Conservation (phyloP, 106 monocot genomes). For the Xerophyta viscosa region DNA sequence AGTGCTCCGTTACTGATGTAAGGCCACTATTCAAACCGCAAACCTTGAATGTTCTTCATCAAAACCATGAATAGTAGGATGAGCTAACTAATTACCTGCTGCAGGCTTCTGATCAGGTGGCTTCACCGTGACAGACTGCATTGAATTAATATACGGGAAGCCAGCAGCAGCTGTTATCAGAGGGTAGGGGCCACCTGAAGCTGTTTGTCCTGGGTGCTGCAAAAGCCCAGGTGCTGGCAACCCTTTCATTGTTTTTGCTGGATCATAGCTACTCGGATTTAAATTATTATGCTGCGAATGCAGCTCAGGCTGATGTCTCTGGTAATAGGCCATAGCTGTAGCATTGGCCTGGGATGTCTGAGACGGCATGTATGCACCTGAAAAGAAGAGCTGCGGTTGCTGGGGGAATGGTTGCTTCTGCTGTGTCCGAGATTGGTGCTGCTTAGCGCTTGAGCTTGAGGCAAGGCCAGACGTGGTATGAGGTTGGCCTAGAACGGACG, state of each 20-base stretch:
- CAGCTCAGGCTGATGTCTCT: slow-evolving; percentile 12
- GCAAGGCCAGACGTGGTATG: slow-evolving; percentile 8
- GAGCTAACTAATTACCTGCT: slow-evolving; percentile 22
- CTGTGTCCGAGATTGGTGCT: slow-evolving; percentile 12
- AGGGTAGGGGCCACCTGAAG: slow-evolving; percentile 6
- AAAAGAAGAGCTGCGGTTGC: slow-evolving; percentile 40
- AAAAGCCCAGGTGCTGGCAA: slow-evolving; percentile 11
- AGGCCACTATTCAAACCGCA: not conserved
- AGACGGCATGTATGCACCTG: slow-evolving; percentile 25
- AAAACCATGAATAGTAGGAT: not conserved
- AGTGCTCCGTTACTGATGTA: not conserved
- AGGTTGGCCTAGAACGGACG: slow-evolving; percentile 46
- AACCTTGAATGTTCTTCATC: not conserved
- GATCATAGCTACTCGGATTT: slow-evolving; percentile 4
- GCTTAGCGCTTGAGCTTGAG: slow-evolving; percentile 11
- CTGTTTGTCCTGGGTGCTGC: slow-evolving; percentile 1
- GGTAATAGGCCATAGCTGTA: slow-evolving; percentile 9
- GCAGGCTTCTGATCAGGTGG: slow-evolving; percentile 43
- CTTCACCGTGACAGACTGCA: slow-evolving; percentile 42
- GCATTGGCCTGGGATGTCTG: slow-evolving; percentile 11
- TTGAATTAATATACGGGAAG: slow-evolving; percentile 33
- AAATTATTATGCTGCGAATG: slow-evolving; percentile 17
- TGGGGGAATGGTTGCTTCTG: slow-evolving; percentile 21
- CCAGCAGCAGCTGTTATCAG: slow-evolving; percentile 10
- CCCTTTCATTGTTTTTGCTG: slow-evolving; percentile 17